A percentile compares a stretch with the other conserved stretches of the same genome.
Conservation (phyloP, 2,329 filamentous ascomycete species). For the Phyllosticta paracitricarpa region DNA sequence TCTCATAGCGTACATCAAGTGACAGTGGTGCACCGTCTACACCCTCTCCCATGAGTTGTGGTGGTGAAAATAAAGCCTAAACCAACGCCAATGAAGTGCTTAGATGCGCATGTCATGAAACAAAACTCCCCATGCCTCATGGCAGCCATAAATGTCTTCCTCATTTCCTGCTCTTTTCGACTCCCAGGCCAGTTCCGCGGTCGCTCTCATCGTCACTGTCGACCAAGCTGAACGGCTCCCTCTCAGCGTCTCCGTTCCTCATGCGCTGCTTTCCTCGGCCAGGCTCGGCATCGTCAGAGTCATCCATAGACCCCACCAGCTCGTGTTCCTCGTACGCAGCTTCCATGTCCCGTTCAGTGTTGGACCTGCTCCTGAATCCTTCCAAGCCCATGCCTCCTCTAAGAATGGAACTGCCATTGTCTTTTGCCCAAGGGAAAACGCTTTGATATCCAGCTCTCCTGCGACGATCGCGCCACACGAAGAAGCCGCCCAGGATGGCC, state of each 20-base stretch:
- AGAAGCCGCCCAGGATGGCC: slow-evolving; percentile 64
- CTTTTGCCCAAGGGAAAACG: slow-evolving; percentile 17
- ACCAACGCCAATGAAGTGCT: background rate
- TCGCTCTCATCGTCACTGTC: slow-evolving; percentile 9
- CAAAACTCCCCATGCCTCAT: background rate
- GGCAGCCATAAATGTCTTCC: background rate
- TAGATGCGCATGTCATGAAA: background rate
- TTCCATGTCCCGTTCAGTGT: slow-evolving; percentile 42
- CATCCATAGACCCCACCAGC: slow-evolving; percentile 35
- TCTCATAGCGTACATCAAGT: background rate
- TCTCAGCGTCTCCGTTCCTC: slow-evolving; percentile 23
- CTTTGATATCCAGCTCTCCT: slow-evolving; percentile 36
- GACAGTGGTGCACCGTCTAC: background rate
- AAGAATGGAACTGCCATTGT: slow-evolving; percentile 34
- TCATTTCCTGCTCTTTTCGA: slow-evolving; percentile 6
- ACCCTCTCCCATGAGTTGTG: background rate
- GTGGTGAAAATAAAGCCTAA: background rate
- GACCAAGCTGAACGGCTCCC: slow-evolving; percentile 15
- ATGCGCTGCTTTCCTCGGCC: slow-evolving; percentile 16
- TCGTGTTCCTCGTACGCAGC: slow-evolving; percentile 53
- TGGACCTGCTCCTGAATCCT: slow-evolving; percentile 36
- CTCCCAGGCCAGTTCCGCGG: background rate
- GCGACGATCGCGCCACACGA: slow-evolving; percentile 49
- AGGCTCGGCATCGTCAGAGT: slow-evolving; percentile 26
- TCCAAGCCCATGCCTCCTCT: slow-evolving; percentile 36